A percentile compares a stretch with the other conserved stretches of the same genome.
These are phyloP conservation scores for Pharus latifolius DNA, from an alignment of 176 grass and related monocot genomes.

Conservation along the genomic window DNA sequence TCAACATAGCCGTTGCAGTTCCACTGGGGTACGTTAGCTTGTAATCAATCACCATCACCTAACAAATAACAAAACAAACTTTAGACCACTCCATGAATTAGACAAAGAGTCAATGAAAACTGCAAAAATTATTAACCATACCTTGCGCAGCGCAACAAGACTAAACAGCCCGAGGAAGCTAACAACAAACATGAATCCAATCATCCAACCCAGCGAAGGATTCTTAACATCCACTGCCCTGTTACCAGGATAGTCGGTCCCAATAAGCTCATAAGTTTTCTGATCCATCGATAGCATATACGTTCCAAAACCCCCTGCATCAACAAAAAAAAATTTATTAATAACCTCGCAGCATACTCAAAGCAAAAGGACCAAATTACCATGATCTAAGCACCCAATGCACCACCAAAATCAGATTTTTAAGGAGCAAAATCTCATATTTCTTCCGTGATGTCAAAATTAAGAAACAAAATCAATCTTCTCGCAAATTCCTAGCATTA, in stretches of 20 bases:
- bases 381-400: no score
- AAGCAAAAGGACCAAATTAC: not conserved
- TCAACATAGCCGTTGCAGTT: constrained; percentile 44
- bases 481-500: no score
- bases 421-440: not conserved
- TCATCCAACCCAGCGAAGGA: constrained; percentile 87
- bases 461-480: no score
- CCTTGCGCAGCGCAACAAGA: constrained; percentile 82
- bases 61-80: not conserved
- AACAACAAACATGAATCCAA: constrained; percentile 82
- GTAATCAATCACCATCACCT: constrained; percentile 64
- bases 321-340: not conserved
- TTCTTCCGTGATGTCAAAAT: no score
- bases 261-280: constrained; percentile 83
- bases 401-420: no score
- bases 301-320: constrained; percentile 70
- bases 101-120: no score
- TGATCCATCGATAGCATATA: constrained; percentile 92
- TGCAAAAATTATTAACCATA: no score
- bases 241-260: constrained; percentile 84
- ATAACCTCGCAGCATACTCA: not conserved
- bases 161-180: constrained; percentile 91
- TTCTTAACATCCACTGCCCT: constrained; percentile 82
- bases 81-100: not conserved
- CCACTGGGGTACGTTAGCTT: constrained; percentile 59